Evolutionary conservation across 2,329 filamentous ascomycete species (phyloP).

Genomic region (Bipolaris bicolor): DNA sequence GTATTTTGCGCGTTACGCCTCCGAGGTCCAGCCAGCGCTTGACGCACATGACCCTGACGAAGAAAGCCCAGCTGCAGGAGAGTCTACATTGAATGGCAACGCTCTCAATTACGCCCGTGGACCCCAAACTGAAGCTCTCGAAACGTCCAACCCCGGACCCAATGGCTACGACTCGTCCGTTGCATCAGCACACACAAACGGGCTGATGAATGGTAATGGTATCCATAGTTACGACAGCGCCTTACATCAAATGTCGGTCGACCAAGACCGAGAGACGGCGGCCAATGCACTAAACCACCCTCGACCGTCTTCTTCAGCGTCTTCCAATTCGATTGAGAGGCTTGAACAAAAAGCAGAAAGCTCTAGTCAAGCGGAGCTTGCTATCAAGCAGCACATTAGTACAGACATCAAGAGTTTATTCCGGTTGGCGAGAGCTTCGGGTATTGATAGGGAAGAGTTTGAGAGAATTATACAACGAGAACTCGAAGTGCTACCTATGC

Average conservation of each 20-base stretch:
- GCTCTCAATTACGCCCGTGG: constrained; percentile 51
- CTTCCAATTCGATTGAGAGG: constrained; percentile 61
- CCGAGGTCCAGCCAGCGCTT: constrained; percentile 77
- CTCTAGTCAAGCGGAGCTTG: constrained; percentile 70
- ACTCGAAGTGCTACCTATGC: constrained; percentile 70
- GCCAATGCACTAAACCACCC: constrained; percentile 44
- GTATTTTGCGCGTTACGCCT: constrained; percentile 77
- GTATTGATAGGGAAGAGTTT: constrained; percentile 78
- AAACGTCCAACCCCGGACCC: constrained; percentile 46
- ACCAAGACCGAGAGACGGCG: constrained; percentile 28
- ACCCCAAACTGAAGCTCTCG: constrained; percentile 53
- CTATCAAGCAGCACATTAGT: constrained; percentile 78
- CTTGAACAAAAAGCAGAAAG: constrained; percentile 63
- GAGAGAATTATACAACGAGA: constrained; percentile 73
- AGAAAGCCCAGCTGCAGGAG: constrained; percentile 54
- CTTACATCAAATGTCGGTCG: constrained; percentile 31
- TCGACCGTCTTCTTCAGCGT: constrained; percentile 50
- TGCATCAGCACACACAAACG: constrained; percentile 28
- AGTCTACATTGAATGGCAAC: constrained; percentile 63
- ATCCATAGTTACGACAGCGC: constrained; percentile 22
- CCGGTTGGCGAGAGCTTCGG: constrained; percentile 70
- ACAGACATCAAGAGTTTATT: constrained; percentile 79
- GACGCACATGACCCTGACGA: constrained; percentile 84
- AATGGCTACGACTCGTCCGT: constrained; percentile 42
- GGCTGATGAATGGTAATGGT: constrained; percentile 8